These are phyloP conservation scores for Sporormia fimetaria DNA, from an alignment of 495 filamentous ascomycete genomes.

Conservation along the genomic window DNA sequence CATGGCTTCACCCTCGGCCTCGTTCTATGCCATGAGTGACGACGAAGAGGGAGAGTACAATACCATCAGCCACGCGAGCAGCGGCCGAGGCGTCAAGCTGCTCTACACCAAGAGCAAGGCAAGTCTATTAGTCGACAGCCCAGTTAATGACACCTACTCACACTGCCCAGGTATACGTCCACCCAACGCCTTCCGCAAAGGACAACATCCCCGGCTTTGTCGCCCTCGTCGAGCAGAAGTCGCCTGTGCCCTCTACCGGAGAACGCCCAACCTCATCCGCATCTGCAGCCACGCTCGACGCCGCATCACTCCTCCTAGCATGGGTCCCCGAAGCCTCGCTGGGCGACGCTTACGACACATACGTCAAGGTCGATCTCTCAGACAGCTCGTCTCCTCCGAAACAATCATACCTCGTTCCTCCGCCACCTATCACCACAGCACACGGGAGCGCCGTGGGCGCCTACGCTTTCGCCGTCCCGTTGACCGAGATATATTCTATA, in stretches of 20 bases:
- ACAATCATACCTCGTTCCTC: slow-evolving; percentile 82
- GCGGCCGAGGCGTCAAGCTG: slow-evolving; percentile 83
- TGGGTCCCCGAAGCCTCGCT: slow-evolving; percentile 90
- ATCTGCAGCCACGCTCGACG: slow-evolving; percentile 40
- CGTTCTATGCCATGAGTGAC: slow-evolving; percentile 94
- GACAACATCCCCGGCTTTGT: slow-evolving; percentile 97
- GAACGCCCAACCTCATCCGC: slow-evolving; percentile 40
- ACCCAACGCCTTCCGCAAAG: slow-evolving; percentile 82
- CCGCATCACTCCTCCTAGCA: slow-evolving; percentile 65
- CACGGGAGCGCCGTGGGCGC: slow-evolving; percentile 60
- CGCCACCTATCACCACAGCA: slow-evolving; percentile 71
- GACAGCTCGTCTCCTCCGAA: slow-evolving; percentile 70
- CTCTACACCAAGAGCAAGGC: slow-evolving; percentile 95
- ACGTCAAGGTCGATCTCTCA: slow-evolving; percentile 86
- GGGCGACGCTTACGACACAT: slow-evolving; percentile 73
- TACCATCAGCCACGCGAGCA: slow-evolving; percentile 75
- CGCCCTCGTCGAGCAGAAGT: slow-evolving; percentile 86
- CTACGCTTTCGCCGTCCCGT: slow-evolving; percentile 86
- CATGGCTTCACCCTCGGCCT: slow-evolving; percentile 68
- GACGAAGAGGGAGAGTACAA: slow-evolving; percentile 93
- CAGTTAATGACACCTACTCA: slow-evolving; percentile 1
- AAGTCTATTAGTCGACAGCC: slow-evolving; percentile 13
- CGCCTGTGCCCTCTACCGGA: slow-evolving; percentile 28
- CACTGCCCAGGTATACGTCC: slow-evolving; percentile 71
- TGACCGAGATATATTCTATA: slow-evolving; percentile 80